These are phyloP conservation scores for Diaporthe sp. DNA, from an alignment of 2,329 filamentous ascomycete genomes.

Conservation along the genomic window DNA sequence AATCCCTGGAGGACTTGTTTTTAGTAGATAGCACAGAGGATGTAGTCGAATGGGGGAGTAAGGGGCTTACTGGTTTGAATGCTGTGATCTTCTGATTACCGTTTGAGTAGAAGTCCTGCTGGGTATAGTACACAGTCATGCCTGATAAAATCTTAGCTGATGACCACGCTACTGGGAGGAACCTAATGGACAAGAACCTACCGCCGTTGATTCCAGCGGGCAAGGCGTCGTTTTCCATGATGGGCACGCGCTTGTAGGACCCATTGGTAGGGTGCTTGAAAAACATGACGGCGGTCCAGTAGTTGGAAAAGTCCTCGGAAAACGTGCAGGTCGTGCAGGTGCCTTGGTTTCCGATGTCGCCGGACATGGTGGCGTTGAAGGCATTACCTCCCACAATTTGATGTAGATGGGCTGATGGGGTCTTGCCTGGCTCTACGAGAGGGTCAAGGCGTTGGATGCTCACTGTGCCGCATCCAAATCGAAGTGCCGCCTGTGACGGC, in stretches of 20 bases:
- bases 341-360: constrained; percentile 48
- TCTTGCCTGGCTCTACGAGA: constrained; percentile 44
- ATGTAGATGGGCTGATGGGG: constrained; percentile 45
- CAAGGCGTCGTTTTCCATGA: constrained; percentile 35
- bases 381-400: constrained; percentile 46
- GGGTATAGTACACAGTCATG: constrained; percentile 59
- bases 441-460: constrained; percentile 49
- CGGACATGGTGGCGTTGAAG: constrained; percentile 46
- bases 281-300: constrained; percentile 51
- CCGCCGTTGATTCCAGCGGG: constrained; percentile 53
- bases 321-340: constrained; percentile 54
- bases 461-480: constrained; percentile 50
- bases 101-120: constrained; percentile 56
- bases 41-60: neutral
- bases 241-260: constrained; percentile 50
- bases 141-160: neutral
- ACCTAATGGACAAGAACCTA: neutral
- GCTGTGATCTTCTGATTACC: constrained; percentile 57
- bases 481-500: constrained; percentile 46
- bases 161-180: neutral
- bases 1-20: constrained; percentile 50
- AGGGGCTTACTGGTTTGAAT: constrained; percentile 50
- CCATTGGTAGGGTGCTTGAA: constrained; percentile 45
- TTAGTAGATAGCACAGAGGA: constrained; percentile 24
- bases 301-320: constrained; percentile 52